Evolutionary conservation across 352 stramenopile species (phyloP).

Genomic region (Phytophthora melonis): DNA sequence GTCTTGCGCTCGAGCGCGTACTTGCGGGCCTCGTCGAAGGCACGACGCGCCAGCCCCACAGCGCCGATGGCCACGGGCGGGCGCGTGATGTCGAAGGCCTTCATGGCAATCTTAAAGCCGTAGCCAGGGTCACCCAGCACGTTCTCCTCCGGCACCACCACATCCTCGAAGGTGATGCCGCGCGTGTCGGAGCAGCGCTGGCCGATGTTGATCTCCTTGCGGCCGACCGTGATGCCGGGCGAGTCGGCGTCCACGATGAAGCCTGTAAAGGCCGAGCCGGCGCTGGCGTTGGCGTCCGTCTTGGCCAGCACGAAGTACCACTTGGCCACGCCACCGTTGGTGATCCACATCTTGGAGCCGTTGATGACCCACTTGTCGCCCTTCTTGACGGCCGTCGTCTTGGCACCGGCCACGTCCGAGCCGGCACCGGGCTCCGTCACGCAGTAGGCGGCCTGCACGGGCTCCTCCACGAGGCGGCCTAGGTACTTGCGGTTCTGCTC

Average conservation of each 20-base stretch:
- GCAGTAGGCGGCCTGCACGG: conserved; percentile 88
- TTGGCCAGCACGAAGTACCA: conserved; percentile 94
- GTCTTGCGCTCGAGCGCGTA: conserved; percentile 90
- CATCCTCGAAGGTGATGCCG: conserved; percentile 92
- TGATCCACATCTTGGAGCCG: conserved; percentile 96
- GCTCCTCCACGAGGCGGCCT: conserved; percentile 81
- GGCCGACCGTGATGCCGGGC: conserved; percentile 87
- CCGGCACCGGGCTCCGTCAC: conserved; percentile 92
- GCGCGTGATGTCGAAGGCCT: conserved; percentile 92
- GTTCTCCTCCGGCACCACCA: conserved; percentile 89
- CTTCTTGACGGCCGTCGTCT: conserved; percentile 93
- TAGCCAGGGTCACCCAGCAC: conserved; percentile 88
- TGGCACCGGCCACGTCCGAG: conserved; percentile 89
- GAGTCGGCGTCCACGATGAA: conserved; percentile 92
- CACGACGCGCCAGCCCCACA: conserved; percentile 86
- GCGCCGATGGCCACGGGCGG: conserved; percentile 89
- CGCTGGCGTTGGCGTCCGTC: conserved; percentile 78
- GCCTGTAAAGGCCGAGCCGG: conserved; percentile 87
- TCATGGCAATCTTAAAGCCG: conserved; percentile 94
- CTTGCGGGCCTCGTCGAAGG: conserved; percentile 91
- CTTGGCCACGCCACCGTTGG: conserved; percentile 92
- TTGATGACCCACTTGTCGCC: conserved; percentile 95
- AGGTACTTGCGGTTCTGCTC: conserved; percentile 91
- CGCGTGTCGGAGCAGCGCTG: conserved; percentile 92
- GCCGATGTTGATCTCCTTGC: conserved; percentile 93